Conservation (phyloP, 2,329 filamentous ascomycete species). For the Fonsecaea nubica region DNA sequence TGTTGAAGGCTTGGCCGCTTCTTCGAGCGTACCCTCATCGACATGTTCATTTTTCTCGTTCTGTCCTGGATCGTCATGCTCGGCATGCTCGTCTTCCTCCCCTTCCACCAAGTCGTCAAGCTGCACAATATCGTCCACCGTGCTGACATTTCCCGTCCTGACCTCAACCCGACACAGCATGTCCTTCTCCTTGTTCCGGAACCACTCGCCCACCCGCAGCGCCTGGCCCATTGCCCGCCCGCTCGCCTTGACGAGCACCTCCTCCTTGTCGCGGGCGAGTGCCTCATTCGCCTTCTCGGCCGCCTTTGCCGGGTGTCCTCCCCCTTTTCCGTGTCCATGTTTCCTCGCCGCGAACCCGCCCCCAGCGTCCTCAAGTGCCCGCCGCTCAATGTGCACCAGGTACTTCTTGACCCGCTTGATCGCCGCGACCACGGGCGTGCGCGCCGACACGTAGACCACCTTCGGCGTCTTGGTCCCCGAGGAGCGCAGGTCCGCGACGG, state of each 20-base stretch:
- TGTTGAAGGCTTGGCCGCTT: constrained; percentile 21
- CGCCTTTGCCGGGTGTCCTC: constrained; percentile 18
- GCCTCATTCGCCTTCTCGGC: constrained; percentile 46
- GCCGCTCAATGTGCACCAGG: constrained; percentile 59
- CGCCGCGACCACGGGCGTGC: constrained; percentile 63
- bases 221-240: constrained; percentile 65
- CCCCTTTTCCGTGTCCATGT: background rate
- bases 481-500: constrained; percentile 60
- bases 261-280: constrained; percentile 49
- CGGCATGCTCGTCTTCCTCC: constrained; percentile 39
- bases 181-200: constrained; percentile 55
- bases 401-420: constrained; percentile 66
- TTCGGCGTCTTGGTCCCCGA: constrained; percentile 58
- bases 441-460: constrained; percentile 62
- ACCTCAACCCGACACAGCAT: constrained; percentile 59
- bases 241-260: constrained; percentile 65
- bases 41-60: constrained; percentile 32
- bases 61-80: constrained; percentile 28
- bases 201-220: constrained; percentile 62
- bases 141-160: constrained; percentile 62
- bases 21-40: constrained; percentile 29
- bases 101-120: constrained; percentile 41
- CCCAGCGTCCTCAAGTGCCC: constrained; percentile 45
- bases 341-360: constrained; percentile 38
- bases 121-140: constrained; percentile 66